These are phyloP conservation scores for Cymodocea nodosa DNA, from an alignment of 116 monocot genomes.

Conservation along the genomic window DNA sequence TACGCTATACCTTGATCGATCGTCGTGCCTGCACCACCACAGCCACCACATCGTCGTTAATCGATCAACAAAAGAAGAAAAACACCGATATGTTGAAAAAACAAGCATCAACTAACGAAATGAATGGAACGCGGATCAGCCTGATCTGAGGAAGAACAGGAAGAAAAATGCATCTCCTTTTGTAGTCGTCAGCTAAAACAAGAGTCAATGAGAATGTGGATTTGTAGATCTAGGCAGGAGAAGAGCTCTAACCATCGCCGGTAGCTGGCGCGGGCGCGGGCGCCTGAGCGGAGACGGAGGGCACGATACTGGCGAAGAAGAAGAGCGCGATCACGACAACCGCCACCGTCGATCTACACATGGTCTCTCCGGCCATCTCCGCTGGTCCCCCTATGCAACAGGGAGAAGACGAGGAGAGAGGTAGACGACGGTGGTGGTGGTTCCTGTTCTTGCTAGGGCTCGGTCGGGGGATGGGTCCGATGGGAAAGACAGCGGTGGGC, in stretches of 20 bases:
- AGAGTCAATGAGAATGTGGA: neutral
- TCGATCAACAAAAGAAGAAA: neutral
- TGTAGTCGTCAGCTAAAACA: neutral
- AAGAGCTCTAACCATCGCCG: slow-evolving; percentile 31
- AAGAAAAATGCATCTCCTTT: too few relatives aligned
- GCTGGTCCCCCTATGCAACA: too few relatives aligned
- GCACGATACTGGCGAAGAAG: slow-evolving; percentile 27
- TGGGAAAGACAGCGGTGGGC: too few relatives aligned
- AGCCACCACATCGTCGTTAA: neutral
- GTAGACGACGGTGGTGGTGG: too few relatives aligned
- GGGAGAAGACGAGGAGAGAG: too few relatives aligned
- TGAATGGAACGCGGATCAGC: neutral
- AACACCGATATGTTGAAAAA: neutral
- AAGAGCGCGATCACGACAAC: slow-evolving; percentile 13
- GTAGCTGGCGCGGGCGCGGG: slow-evolving; percentile 45
- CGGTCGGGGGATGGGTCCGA: too few relatives aligned
- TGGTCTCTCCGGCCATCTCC: neutral
- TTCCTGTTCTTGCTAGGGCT: too few relatives aligned
- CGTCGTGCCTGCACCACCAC: slow-evolving; percentile 28
- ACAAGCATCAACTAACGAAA: too few relatives aligned
- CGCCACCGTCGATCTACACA: slow-evolving; percentile 15
- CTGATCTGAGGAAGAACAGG: neutral
- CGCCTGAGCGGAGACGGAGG: slow-evolving; percentile 38
- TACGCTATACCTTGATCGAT: slow-evolving; percentile 72
- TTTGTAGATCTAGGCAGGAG: neutral